These are phyloP conservation scores for Penicillium fimorum DNA, from an alignment of 495 filamentous ascomycete species.

Conservation along the genomic window DNA sequence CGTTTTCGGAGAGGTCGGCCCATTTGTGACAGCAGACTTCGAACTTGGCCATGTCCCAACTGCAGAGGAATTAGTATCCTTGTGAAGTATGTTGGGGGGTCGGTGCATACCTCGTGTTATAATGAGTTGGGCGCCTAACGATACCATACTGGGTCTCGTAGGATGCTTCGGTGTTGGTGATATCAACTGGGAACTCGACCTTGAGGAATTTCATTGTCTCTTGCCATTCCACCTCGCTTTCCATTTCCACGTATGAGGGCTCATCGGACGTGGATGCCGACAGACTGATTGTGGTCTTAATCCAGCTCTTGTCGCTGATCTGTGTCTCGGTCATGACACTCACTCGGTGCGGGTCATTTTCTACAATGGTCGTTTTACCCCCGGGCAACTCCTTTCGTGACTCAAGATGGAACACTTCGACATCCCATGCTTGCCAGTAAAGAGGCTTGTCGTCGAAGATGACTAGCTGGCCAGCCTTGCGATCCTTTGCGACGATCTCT, in stretches of 20 bases:
- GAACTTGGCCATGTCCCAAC: conserved; percentile 99
- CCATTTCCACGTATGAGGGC: conserved; percentile 72
- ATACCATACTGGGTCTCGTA: conserved; percentile 96
- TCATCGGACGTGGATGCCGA: conserved; percentile 61
- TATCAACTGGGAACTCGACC: conserved; percentile 94
- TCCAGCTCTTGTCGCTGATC: conserved; percentile 84
- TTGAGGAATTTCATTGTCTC: conserved; percentile 98
- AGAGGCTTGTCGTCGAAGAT: conserved; percentile 97
- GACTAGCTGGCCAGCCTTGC: conserved; percentile 86
- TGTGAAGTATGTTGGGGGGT: conserved; percentile 3
- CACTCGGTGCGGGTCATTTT: conserved; percentile 70
- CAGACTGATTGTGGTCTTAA: conserved; percentile 83
- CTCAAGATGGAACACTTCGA: conserved; percentile 92
- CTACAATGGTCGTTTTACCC: conserved; percentile 65
- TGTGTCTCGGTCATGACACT: conserved; percentile 76
- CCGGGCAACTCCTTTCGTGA: conserved; percentile 72
- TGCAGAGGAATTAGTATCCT: conserved; percentile 27
- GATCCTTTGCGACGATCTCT: conserved; percentile 74
- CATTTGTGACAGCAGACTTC: conserved; percentile 98
- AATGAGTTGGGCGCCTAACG: conserved; percentile 84
- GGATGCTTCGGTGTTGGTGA: conserved; percentile 88
- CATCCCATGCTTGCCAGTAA: conserved; percentile 99
- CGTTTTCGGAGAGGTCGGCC: conserved; percentile 91
- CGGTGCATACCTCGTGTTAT: conserved; percentile 68
- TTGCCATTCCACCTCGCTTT: conserved; percentile 84